phyloP scores from a whole-genome alignment of 345 rosid species.

The Acer saccharum region DNA sequence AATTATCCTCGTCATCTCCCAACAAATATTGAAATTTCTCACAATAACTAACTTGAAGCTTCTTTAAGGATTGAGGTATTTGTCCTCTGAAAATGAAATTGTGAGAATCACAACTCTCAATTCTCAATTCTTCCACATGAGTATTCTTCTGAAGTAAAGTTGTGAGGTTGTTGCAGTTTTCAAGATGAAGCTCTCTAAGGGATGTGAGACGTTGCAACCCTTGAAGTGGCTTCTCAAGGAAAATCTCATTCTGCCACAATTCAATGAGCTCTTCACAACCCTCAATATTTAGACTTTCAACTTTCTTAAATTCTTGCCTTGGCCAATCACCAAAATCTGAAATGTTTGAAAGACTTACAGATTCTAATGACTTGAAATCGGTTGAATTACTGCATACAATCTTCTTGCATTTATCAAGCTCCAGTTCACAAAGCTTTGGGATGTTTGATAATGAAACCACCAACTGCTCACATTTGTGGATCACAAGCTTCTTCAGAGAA shows the following conservation, averaged over 20 bases:
- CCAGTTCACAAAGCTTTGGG: not conserved
- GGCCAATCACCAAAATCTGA: not conserved
- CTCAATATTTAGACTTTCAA: not conserved
- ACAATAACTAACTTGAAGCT: not conserved
- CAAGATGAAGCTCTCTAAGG: not conserved
- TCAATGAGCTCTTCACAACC: not conserved
- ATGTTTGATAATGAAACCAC: not conserved
- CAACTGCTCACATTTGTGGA: not conserved
- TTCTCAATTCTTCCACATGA: not conserved
- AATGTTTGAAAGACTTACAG: not conserved
- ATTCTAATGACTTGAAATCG: not conserved
- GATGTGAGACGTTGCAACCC: not conserved
- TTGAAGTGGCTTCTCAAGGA: not conserved
- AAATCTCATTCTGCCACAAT: not conserved
- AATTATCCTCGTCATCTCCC: not conserved
- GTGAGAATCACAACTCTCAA: not conserved
- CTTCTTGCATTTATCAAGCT: not conserved
- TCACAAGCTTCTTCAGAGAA: not conserved
- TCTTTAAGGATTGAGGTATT: not conserved
- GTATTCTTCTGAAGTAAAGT: not conserved
- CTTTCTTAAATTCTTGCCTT: not conserved
- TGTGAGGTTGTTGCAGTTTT: not conserved
- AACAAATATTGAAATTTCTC: not conserved
- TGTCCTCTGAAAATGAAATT: not conserved
- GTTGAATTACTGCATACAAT: not conserved